Base-by-base conservation (phyloP, 106 monocot genomes). In the Dioscorea dumetorum region DNA sequence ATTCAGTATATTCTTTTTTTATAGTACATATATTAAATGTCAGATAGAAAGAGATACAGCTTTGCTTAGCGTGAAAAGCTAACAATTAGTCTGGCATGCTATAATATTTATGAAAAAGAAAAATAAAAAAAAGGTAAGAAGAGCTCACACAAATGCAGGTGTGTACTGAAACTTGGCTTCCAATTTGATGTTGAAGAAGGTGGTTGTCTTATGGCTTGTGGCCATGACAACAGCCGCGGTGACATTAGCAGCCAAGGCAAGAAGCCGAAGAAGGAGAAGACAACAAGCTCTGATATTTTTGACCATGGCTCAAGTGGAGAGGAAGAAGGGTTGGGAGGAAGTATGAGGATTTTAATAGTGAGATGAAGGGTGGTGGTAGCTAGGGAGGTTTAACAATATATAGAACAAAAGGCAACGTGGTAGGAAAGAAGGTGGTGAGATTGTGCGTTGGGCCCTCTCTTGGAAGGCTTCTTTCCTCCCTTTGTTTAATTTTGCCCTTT, bases 141-240 rank as follows among this genome's bases (percentile, higher is more conserved):
- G 54, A 18, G 54, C 24, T 70, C 72, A 85, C 88, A 18, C 63
- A 59, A 88, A 77, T 8, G 85, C 57, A 48, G 82, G 79, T 24
- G 79, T 76, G 66, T 88, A 56, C 32, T 74, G 70, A 73, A 82
- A 88, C 74, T 82, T 82, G 67, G 88, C 88, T 3, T 82, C 70
- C 67, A 85, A 2, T 51, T 73, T 74, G 12, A 88, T 0, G 24
- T 71, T 77, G 61, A 79, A 85, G 70, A 79, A 56, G 48, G 56
- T 65, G 60, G 66, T 66, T 18, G 79, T 67, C 64, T 88, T 62
- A 15, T 77, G 85, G 81, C 82, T 85, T 0, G 79, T 85, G 11
- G 71, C 85, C 85, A 88, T 88, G 67, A 85, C 79, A 22, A 85
- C 24, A 33, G 82, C 63, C 0, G 88, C 84, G 12, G 62, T 60